These are phyloP conservation scores for Berberis vulgaris DNA, from an alignment of 164 flowering plant genomes.

Conservation along the genomic window DNA sequence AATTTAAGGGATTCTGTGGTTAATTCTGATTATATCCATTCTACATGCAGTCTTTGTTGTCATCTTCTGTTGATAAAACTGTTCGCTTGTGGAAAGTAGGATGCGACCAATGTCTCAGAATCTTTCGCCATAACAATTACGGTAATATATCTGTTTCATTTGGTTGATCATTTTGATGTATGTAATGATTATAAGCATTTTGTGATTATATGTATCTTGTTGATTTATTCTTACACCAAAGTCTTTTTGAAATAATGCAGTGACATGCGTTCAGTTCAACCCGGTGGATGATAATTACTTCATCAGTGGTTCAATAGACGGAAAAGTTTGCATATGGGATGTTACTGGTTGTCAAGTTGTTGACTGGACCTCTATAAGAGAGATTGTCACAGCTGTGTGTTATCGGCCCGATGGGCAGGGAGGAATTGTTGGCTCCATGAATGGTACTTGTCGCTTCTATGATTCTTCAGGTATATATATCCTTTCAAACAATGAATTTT, in stretches of 20 bases:
- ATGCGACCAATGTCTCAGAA: constrained; percentile 46
- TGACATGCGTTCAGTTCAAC: constrained; percentile 63
- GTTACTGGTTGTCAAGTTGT: constrained; percentile 40
- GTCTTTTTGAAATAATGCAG: constrained; percentile 26
- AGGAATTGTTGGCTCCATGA: constrained; percentile 59
- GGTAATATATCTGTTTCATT: constrained; percentile 62
- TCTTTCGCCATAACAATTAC: constrained; percentile 66
- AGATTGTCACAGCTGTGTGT: constrained; percentile 73
- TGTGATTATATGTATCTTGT: too few species aligned
- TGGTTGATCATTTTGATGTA: neutral
- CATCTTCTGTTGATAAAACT: constrained; percentile 82
- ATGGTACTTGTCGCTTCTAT: constrained; percentile 59
- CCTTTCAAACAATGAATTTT: neutral
- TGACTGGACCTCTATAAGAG: constrained; percentile 60
- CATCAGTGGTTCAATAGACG: constrained; percentile 85
- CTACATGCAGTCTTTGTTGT: constrained; percentile 63
- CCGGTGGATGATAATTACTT: constrained; percentile 62
- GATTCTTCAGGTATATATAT: constrained; percentile 40
- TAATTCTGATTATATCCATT: constrained; percentile 2
- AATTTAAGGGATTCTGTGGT: neutral
- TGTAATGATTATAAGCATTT: too few species aligned
- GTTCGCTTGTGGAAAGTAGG: constrained; percentile 92
- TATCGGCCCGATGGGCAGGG: constrained; percentile 77
- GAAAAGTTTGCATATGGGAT: constrained; percentile 79
- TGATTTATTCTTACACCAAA: too few species aligned